Percentiles rank a stretch among this genome's conserved stretches.
phyloP scores from a whole-genome alignment of 768 basidiomycete species.

The Rhodotorula diobovata region DNA sequence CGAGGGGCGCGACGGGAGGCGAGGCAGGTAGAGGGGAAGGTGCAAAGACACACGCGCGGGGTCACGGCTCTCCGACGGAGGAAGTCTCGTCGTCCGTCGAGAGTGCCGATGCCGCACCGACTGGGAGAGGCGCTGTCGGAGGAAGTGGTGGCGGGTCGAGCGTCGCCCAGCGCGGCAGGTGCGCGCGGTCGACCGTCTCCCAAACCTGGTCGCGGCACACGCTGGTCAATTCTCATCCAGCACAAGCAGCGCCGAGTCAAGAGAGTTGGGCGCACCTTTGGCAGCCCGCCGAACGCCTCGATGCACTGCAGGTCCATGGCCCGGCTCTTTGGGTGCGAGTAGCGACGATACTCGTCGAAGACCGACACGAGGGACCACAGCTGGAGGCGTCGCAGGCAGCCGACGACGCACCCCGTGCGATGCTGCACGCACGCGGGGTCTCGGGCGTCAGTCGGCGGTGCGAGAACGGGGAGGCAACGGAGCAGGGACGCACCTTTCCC shows the following conservation, averaged over 20 bases:
- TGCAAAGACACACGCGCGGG: too few species aligned
- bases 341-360: constrained; percentile 47
- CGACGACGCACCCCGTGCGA: constrained; percentile 51
- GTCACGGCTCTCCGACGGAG: neutral
- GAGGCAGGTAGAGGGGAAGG: neutral
- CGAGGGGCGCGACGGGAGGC: neutral
- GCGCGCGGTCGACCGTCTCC: neutral
- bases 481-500: constrained; percentile 47
- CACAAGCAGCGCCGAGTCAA: neutral
- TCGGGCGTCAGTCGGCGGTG: too few species aligned
- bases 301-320: constrained; percentile 51
- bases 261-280: neutral
- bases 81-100: neutral
- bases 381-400: constrained; percentile 49
- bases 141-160: constrained; percentile 1
- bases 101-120: neutral
- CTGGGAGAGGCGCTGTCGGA: neutral
- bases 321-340: constrained; percentile 48
- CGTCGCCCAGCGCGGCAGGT: constrained; percentile 2
- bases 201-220: constrained; percentile 1
- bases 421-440: too few species aligned
- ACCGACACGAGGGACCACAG: constrained; percentile 45
- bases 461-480: too few species aligned
- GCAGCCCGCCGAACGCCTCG: constrained; percentile 45
- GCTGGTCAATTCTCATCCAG: neutral